Evolutionary conservation across 129 eudicot genomes (phyloP).

Genomic region (Mikania micrantha): DNA sequence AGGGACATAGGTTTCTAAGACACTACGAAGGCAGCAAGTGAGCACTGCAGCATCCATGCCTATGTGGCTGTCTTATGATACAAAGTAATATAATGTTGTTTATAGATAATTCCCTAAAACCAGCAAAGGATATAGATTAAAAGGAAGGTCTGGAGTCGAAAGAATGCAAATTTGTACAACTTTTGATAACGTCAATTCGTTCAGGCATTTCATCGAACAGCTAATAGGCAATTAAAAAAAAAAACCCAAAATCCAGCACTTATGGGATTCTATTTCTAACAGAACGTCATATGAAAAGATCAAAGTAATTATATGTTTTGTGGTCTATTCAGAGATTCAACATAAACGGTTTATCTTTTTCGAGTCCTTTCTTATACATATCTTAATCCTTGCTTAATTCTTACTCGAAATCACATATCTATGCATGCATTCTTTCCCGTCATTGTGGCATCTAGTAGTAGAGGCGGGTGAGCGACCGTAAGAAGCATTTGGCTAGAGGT

Average conservation of each 20-base stretch:
- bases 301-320: too few relatives aligned
- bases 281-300: background rate
- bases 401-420: too few relatives aligned
- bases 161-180: background rate
- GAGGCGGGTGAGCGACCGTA: too few relatives aligned
- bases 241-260: background rate
- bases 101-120: background rate
- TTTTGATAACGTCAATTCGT: background rate
- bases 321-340: too few relatives aligned
- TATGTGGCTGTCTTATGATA: slow-evolving; percentile 7
- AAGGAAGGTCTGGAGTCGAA: background rate
- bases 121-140: background rate
- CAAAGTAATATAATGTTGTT: background rate
- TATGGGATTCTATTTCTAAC: background rate
- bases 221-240: background rate
- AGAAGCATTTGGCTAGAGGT: too few relatives aligned
- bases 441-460: too few relatives aligned
- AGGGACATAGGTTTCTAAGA: slow-evolving; percentile 3
- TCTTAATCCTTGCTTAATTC: too few relatives aligned
- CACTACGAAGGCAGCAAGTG: slow-evolving; percentile 15
- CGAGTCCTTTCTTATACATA: too few relatives aligned
- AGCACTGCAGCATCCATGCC: slow-evolving; percentile 21
- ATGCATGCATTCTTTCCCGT: too few relatives aligned
- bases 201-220: slow-evolving; percentile 32
- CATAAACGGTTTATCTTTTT: too few relatives aligned